These are phyloP conservation scores for Coffea eugenioides DNA, from an alignment of 257 asterid species.

Conservation along the genomic window DNA sequence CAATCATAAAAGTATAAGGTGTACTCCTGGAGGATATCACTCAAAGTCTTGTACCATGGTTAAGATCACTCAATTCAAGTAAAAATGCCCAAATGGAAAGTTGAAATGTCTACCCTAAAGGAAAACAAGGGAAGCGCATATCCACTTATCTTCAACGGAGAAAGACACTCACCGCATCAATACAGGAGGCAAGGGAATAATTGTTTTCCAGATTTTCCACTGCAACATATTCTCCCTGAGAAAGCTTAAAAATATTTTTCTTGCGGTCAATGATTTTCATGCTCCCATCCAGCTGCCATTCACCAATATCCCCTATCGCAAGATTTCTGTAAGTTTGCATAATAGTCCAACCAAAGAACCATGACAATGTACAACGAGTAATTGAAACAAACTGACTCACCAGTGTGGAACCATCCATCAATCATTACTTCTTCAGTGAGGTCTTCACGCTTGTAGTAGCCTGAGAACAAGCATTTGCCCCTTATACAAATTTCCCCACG, in stretches of 20 bases:
- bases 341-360: not conserved
- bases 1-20: not conserved
- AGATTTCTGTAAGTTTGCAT: not conserved
- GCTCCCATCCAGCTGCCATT: conserved; percentile 79
- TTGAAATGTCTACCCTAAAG: not conserved
- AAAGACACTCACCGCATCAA: conserved; percentile 50
- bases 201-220: conserved; percentile 73
- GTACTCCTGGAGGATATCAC: not conserved
- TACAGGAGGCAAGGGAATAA: conserved; percentile 48
- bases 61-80: not conserved
- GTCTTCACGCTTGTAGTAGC: conserved; percentile 73
- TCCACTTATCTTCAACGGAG: not conserved
- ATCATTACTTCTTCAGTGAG: conserved; percentile 68
- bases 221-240: conserved; percentile 84
- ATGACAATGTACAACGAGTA: not conserved
- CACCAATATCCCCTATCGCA: conserved; percentile 75
- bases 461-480: conserved; percentile 77
- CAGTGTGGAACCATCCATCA: conserved; percentile 87
- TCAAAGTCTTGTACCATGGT: not conserved
- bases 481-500: conserved; percentile 81
- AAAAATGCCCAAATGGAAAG: not conserved
- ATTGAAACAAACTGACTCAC: conserved; percentile 24
- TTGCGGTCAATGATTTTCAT: conserved; percentile 83
- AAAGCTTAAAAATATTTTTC: conserved; percentile 85
- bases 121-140: not conserved